Evolutionary conservation across 345 rosid genomes (phyloP), one percentile per base, ranked within the genome.

Genomic region (Eutrema japonicum): DNA sequence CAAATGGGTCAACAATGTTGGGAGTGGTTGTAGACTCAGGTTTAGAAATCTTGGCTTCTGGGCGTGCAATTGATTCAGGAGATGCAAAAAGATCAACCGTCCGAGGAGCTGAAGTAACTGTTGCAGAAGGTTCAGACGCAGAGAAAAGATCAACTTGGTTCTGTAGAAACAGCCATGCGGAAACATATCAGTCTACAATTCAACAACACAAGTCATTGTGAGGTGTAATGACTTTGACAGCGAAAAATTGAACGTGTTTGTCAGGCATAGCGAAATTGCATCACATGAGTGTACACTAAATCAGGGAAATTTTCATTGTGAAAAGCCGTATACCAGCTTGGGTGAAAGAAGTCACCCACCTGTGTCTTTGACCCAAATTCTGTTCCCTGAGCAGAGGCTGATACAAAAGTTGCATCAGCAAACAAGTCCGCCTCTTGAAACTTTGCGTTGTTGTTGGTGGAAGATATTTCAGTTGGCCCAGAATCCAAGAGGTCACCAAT

Each of bases 361-460:
- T 84, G 86, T 74, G 82, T 42, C 75, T 80, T 81, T 53, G 92
- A 30, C 52, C 79, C 70, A 62, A 55, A 70, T 48, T 41, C 86
- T 43, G 83, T 64, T 78, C 82, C 80, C 72, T 80, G 81, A 54
- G 89, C 69, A 16, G 89, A 68, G 67, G 99, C 98, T 37, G 97
- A 95, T 60, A 95, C 94, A 82, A 95, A 95, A 75, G 80, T 64
- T 77, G 98, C 98, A 86, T 92, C 98, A 63, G 93, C 99, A 83
- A 95, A 95, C 70, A 95, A 88, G 80, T 95, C 99, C 66, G 68
- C 84, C 51, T 88, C 96, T 11, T 83, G 68, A 59, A 89, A 76
- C 67, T 71, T 81, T 80, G 42, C 71, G 8, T 56, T 70, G 60
- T 70, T 76, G 71, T 56, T 56, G 66, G 51, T 73, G 26, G 85